phyloP scores from a whole-genome alignment of 164 flowering plant species.

The Magnolia sinica region DNA sequence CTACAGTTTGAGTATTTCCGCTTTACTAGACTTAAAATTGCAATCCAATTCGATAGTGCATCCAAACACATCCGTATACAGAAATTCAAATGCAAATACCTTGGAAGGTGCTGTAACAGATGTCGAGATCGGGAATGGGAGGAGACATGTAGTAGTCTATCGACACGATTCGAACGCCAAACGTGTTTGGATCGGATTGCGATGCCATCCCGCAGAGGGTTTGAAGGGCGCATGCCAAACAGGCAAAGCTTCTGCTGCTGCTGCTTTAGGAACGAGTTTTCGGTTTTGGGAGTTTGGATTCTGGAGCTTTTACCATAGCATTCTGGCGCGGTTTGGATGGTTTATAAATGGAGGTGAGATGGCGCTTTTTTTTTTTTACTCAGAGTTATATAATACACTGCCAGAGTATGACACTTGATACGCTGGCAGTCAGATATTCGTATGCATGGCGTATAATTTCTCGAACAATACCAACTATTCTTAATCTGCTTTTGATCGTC shows the following conservation, averaged over 20 bases:
- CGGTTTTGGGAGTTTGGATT: background rate
- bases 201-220: slow-evolving; percentile 20
- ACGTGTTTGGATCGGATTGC: slow-evolving; percentile 36
- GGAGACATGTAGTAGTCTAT: slow-evolving; percentile 75
- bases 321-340: background rate
- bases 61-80: background rate
- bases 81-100: slow-evolving; percentile 31
- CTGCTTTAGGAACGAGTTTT: background rate
- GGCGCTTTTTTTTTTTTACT: background rate
- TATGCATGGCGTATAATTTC: too few species aligned
- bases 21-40: too few species aligned
- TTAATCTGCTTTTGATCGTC: too few species aligned
- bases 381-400: background rate
- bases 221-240: background rate
- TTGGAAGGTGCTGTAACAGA: slow-evolving; percentile 72
- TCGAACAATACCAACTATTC: too few species aligned
- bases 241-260: background rate
- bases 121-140: slow-evolving; percentile 62
- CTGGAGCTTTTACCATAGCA: background rate
- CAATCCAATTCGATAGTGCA: too few species aligned
- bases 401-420: background rate
- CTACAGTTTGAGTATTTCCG: too few species aligned
- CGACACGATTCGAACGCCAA: slow-evolving; percentile 72
- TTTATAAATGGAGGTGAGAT: background rate
- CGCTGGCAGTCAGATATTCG: too few species aligned